Evolutionary conservation across 257 asterid species (phyloP).

Genomic region (Solanum piurae): DNA sequence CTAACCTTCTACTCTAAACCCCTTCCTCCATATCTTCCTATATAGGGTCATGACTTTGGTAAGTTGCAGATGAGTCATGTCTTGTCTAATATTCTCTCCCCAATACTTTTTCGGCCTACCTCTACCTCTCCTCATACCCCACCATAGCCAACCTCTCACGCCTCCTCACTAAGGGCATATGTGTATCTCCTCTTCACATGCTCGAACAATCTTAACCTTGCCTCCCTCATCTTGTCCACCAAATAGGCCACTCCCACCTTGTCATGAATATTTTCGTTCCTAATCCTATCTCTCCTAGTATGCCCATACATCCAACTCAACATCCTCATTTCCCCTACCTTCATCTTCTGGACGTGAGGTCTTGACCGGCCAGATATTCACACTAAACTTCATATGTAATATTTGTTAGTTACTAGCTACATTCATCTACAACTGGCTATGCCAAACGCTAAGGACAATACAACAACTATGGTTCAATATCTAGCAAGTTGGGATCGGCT

Average conservation of each 20-base stretch:
- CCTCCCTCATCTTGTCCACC: not conserved
- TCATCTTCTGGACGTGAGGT: not conserved
- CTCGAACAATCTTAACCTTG: not conserved
- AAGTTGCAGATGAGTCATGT: not conserved
- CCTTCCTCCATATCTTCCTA: not conserved
- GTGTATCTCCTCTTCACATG: not conserved
- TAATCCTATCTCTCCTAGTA: not conserved
- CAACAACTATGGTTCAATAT: not conserved
- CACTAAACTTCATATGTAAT: not conserved
- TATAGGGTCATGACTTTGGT: not conserved
- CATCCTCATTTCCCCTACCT: not conserved
- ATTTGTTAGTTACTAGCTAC: not conserved
- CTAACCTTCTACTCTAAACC: not conserved
- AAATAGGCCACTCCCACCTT: not conserved
- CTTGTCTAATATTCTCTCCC: too few relatives aligned
- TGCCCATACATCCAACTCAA: not conserved
- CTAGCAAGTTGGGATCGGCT: not conserved
- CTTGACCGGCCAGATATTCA: not conserved
- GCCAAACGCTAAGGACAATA: not conserved
- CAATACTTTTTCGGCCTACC: not conserved
- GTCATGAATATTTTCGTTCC: not conserved
- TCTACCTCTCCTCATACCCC: not conserved
- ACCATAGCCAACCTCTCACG: not conserved
- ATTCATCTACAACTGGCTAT: not conserved
- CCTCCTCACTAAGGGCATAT: fast-evolving